Base-by-base conservation (phyloP, 2,329 filamentous ascomycete genomes). In the Alternaria triticimaculans region DNA sequence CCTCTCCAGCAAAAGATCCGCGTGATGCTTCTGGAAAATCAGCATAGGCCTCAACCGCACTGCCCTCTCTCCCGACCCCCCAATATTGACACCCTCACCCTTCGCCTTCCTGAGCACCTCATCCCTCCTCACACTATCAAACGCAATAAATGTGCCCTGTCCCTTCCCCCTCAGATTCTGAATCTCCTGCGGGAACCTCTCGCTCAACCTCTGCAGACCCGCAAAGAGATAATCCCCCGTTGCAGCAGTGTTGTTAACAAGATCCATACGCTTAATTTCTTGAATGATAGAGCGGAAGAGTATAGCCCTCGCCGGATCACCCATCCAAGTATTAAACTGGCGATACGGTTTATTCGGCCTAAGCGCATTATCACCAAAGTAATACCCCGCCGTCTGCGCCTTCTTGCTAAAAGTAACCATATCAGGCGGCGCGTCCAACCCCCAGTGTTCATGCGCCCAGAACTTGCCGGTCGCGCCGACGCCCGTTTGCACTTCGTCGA, bases 281-380 rank as follows among this genome's bases (percentile, higher is more conserved):
- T 92, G 82, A 77, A 95, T 88, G 82, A 97, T 97, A 75, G 89
- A 91, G 67, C 92, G 89, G 90, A 96, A 97, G 70, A 97, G 86
- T 64, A 97, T 84, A 15, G 92, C 93, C 64, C 93, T 90, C 14
- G 91, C 90, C 15, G 94, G 94, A 83, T 97, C 94, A 74, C 94
- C 94, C 91, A 97, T 96, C 94, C 94, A 97, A 53, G 93, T 97
- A 86, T 97, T 97, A 87, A 97, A 97, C 83, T 97, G 94, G 66
- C 94, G 90, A 86, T 97, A 97, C 6, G 94, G 92, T 87, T 94
- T 94, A 85, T 97, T 97, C 66, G 94, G 94, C 12, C 92, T 87
- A 71, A 97, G 86, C 45, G 88, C 89, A 10, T 88, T 87, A 85
- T 96, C 90, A 65, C 91, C 91, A 78, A 90, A 97, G 86, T 96